Conservation (phyloP, 75 land plant genomes). For the Adiantum capillusveneris region DNA sequence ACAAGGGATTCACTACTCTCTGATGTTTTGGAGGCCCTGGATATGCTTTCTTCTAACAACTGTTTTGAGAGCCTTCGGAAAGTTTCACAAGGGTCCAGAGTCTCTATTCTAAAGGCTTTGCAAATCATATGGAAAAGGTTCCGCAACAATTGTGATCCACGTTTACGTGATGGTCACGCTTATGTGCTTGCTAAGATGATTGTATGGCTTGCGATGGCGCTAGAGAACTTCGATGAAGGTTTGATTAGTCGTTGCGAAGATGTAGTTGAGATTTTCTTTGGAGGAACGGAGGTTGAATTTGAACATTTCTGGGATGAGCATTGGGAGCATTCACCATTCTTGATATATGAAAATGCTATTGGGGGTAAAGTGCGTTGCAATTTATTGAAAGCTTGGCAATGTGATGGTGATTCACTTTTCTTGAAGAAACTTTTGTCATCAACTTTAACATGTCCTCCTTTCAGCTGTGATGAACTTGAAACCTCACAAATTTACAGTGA, state of each 20-base stretch:
- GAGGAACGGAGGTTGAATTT: conserved; percentile 17
- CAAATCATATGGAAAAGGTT: background rate
- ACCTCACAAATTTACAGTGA: conserved; percentile 33
- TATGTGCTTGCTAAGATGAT: conserved; percentile 47
- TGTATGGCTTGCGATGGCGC: conserved; percentile 50
- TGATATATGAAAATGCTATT: conserved; percentile 15
- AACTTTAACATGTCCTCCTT: conserved; percentile 48
- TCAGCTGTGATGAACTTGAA: conserved; percentile 58
- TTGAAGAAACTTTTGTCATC: conserved; percentile 34
- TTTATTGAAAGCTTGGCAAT: conserved; percentile 14
- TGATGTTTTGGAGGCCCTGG: background rate
- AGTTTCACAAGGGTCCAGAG: background rate
- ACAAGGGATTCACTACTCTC: background rate
- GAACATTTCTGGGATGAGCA: conserved; percentile 36
- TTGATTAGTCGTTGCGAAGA: background rate
- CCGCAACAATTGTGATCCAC: background rate
- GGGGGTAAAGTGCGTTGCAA: conserved; percentile 11
- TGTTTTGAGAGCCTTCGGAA: background rate
- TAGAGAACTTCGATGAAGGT: background rate
- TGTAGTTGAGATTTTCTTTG: conserved; percentile 29
- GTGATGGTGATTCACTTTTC: conserved; percentile 13
- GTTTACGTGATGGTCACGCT: conserved; percentile 7
- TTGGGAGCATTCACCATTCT: conserved; percentile 57
- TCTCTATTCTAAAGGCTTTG: background rate
- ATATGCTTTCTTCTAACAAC: background rate